Evolutionary conservation across 2,329 filamentous ascomycete genomes (phyloP), one percentile per base, ranked within the genome.

Genomic region (Taxawa tesnikishii): DNA sequence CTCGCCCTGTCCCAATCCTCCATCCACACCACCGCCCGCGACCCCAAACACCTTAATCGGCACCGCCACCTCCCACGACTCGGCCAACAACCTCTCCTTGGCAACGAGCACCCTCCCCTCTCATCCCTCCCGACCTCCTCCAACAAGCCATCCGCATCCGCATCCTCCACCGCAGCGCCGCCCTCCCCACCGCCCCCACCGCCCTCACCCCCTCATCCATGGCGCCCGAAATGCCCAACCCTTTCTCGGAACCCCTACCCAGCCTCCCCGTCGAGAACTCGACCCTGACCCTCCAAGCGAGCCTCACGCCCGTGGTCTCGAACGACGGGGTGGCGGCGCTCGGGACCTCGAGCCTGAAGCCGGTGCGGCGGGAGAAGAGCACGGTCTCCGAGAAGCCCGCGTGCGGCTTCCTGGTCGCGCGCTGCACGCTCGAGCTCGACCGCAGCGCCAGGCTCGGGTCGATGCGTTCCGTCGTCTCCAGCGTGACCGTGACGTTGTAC

Each of bases 141-240:
- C 29, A 56, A 30, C 17, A 56, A 29, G 7, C 43, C 43, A 12
- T 44, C 39, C 3, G 31, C 79, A 85, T 92, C 43, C 83, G 79
- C 52, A 94, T 85, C 26, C 93, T 75, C 85, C 85, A 94, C 50
- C 84, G 79, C 1, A 81, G 83, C 45, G 93, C 83, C 16, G 92
- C 41, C 38, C 66, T 61, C 12, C 59, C 60, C 58, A 50, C 78
- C 37, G 74, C 70, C 46, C 73, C 70, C 41, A 66, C 63, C 15
- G 76, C 81, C 38, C 75, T 73, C 54, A 71, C 76, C 30, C 52
- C 94, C n/a, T n/a, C n/a, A n/a, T n/a, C n/a, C n/a, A n/a, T n/a
- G n/a, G n/a, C n/a, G n/a, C n/a, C 32, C 15, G 41, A 34, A 10
- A 42, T 44, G 2, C 39, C 43, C 25, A 43, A 17, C 5, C 39